Conservation (phyloP, 2,329 filamentous ascomycete species). For the Neonectria sp. region DNA sequence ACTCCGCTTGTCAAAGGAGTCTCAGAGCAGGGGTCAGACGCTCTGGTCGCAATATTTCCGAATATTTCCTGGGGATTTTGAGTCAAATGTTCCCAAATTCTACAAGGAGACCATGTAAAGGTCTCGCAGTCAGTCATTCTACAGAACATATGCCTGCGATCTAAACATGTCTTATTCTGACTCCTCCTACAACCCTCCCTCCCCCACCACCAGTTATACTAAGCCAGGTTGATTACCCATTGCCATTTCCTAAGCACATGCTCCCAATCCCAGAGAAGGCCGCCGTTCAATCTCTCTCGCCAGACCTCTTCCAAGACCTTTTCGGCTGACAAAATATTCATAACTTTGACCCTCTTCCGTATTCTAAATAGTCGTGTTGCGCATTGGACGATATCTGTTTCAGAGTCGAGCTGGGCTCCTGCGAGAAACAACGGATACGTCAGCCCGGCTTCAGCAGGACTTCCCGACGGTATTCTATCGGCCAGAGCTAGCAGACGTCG, state of each 20-base stretch:
- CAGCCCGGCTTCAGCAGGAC: conserved; percentile 3
- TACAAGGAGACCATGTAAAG: too few species aligned
- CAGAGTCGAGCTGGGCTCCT: conserved; percentile 1
- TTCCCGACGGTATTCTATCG: conserved; percentile 16
- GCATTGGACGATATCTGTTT: conserved; percentile 7
- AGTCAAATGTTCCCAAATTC: too few species aligned
- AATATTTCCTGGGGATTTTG: too few species aligned
- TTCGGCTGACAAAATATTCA: conserved; percentile 27
- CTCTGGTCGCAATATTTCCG: too few species aligned
- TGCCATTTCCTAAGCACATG: conserved; percentile 15
- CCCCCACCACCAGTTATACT: too few species aligned
- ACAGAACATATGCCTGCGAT: too few species aligned
- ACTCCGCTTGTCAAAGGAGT: not conserved
- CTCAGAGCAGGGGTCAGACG: not conserved
- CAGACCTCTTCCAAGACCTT: conserved; percentile 25
- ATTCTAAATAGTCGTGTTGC: conserved; percentile 7
- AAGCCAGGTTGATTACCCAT: conserved; percentile 22
- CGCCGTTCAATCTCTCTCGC: conserved; percentile 19
- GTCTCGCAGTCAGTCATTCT: too few species aligned
- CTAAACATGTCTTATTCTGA: too few species aligned
- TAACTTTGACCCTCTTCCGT: conserved; percentile 13
- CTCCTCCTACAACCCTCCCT: too few species aligned
- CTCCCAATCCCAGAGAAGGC: conserved; percentile 17
- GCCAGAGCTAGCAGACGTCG: conserved; percentile 12
- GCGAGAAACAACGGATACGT: conserved; percentile 23